Conservation (phyloP, 2,329 filamentous ascomycete species). For the Stagonosporopsis cucurbitacearum region DNA sequence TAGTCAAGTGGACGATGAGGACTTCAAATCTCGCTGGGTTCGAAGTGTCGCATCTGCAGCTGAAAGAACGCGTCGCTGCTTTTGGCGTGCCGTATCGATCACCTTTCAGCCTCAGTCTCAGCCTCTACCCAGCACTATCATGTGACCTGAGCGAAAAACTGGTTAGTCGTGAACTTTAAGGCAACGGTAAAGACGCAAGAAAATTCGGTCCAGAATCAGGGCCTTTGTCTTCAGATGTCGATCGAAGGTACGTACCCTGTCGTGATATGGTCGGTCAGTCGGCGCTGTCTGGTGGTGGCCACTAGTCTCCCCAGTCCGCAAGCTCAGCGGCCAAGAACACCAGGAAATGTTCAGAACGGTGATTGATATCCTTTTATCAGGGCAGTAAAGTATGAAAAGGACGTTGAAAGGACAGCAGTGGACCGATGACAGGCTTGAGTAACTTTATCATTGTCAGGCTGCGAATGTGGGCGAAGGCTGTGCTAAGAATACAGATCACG, state of each 20-base stretch:
- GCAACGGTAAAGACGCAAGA: not conserved
- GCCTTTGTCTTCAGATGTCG: not conserved
- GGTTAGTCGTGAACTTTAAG: not conserved
- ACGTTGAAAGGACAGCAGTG: not conserved
- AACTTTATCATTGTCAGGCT: slow-evolving; percentile 5
- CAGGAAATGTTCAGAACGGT: not conserved
- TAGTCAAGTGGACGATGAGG: not conserved
- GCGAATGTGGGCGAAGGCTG: slow-evolving; percentile 1
- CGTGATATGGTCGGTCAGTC: slow-evolving; percentile 3
- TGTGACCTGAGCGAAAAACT: not conserved
- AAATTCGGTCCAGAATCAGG: not conserved
- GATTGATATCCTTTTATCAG: not conserved
- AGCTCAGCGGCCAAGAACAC: not conserved
- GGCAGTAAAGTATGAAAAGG: not conserved
- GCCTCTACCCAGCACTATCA: slow-evolving; percentile 17
- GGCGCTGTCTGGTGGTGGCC: too few species aligned
- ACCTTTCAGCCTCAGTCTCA: slow-evolving; percentile 15
- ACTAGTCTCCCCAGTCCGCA: too few species aligned
- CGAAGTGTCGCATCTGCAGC: slow-evolving; percentile 10
- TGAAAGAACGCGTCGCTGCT: slow-evolving; percentile 24
- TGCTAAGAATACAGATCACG: slow-evolving; percentile 14
- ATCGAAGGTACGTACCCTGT: not conserved
- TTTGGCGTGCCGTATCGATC: slow-evolving; percentile 19
- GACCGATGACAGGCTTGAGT: not conserved
- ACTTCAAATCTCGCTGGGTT: not conserved